Evolutionary conservation across 306 rosid species (phyloP).

Genomic region (Medicago arabica): DNA sequence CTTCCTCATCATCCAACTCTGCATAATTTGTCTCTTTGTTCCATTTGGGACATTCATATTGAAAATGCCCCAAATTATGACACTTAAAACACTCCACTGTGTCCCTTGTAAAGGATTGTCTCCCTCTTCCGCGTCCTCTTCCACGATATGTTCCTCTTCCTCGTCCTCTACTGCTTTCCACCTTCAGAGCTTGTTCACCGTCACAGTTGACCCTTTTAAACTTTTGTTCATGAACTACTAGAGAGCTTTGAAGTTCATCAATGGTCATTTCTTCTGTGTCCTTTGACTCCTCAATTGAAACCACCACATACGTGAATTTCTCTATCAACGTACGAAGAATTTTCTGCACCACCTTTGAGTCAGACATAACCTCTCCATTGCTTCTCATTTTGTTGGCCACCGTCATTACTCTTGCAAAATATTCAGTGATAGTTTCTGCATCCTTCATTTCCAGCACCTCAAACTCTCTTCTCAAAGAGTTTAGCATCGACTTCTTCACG

Average conservation of each 20-base stretch:
- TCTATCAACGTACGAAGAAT: neutral
- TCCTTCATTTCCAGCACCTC: neutral
- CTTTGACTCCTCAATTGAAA: slow-evolving; percentile 2
- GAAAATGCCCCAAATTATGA: neutral
- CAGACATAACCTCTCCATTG: neutral
- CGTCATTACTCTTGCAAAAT: neutral
- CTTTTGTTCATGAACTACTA: neutral
- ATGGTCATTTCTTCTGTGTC: slow-evolving; percentile 1
- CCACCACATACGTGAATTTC: neutral
- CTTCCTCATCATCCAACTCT: neutral
- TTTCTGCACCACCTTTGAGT: slow-evolving; percentile 4
- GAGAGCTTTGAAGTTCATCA: slow-evolving; percentile 9
- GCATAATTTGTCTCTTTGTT: neutral
- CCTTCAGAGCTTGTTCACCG: neutral
- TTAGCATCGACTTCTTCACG: slow-evolving; percentile 1
- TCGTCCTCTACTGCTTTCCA: neutral
- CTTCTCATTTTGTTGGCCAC: slow-evolving; percentile 2
- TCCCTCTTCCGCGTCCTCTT: neutral
- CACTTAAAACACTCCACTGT: slow-evolving; percentile 11
- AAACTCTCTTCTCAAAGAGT: neutral
- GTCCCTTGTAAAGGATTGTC: neutral
- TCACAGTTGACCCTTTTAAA: neutral
- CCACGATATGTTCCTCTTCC: neutral
- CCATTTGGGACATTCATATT: slow-evolving; percentile 6
- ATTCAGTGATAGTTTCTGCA: neutral